Conservation (phyloP, 2,329 filamentous ascomycete species). For the Diaporthe sp. region DNA sequence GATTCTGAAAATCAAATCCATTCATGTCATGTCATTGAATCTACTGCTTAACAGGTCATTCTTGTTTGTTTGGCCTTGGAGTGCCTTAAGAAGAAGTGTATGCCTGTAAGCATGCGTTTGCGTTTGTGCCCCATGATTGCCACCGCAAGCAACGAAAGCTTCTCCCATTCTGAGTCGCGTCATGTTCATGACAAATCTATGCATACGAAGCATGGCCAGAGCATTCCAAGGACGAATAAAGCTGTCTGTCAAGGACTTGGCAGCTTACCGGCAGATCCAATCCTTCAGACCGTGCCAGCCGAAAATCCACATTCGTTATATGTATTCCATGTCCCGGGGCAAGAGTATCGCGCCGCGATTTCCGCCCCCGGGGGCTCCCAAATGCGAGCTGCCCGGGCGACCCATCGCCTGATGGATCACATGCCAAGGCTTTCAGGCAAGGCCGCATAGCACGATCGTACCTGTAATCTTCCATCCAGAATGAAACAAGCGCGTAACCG, state of each 20-base stretch:
- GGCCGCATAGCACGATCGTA: background rate
- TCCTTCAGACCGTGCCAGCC: background rate
- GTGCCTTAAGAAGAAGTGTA: background rate
- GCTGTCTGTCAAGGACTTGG: background rate
- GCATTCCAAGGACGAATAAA: background rate
- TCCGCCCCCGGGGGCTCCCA: background rate
- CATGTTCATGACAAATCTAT: background rate
- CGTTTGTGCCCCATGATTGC: background rate
- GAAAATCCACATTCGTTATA: background rate
- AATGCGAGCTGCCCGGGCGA: background rate
- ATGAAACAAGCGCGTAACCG: background rate
- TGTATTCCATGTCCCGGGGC: too few species aligned
- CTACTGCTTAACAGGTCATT: background rate
- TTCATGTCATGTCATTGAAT: background rate
- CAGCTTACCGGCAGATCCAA: too few species aligned
- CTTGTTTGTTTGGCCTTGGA: background rate
- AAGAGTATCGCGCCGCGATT: background rate
- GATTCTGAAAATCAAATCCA: background rate
- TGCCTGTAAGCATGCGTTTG: background rate
- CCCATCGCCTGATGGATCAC: background rate
- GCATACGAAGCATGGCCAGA: background rate
- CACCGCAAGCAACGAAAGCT: background rate
- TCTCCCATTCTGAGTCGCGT: background rate
- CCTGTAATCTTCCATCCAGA: background rate
- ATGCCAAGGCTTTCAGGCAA: background rate